These are phyloP conservation scores for Kwoniella shivajii DNA, from an alignment of 1,284 basidiomycete species.

Conservation along the genomic window DNA sequence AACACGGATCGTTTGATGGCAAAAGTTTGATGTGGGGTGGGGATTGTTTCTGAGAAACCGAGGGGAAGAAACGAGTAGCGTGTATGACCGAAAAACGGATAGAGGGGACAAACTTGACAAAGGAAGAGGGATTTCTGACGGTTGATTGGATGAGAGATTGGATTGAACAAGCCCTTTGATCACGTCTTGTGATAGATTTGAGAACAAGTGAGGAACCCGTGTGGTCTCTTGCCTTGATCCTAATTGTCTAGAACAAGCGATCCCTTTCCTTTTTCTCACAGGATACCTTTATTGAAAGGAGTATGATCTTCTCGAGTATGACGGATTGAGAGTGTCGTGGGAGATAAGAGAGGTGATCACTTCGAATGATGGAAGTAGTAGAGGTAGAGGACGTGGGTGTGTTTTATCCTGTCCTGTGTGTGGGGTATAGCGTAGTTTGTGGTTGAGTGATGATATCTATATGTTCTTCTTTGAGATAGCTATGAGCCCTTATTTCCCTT, in stretches of 20 bases:
- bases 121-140: too few species aligned
- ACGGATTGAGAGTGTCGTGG: too few species aligned
- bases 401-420: not conserved
- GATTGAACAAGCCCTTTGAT: not conserved
- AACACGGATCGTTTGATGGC: not conserved
- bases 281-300: conserved; percentile 3
- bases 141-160: not conserved
- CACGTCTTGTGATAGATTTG: too few species aligned
- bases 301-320: not conserved
- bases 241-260: not conserved
- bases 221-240: too few species aligned
- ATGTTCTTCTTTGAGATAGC: not conserved
- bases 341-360: not conserved
- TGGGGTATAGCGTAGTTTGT: not conserved
- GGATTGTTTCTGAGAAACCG: not conserved
- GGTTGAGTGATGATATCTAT: not conserved
- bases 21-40: not conserved
- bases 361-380: not conserved
- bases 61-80: not conserved
- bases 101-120: too few species aligned
- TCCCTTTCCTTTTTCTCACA: not conserved
- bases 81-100: conserved; percentile 4
- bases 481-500: too few species aligned
- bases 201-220: too few species aligned
- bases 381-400: not conserved